Percentiles rank a stretch among this genome's conserved stretches.
phyloP scores from a whole-genome alignment of 2,329 filamentous ascomycete species.

The Aphanoascus verrucosus region DNA sequence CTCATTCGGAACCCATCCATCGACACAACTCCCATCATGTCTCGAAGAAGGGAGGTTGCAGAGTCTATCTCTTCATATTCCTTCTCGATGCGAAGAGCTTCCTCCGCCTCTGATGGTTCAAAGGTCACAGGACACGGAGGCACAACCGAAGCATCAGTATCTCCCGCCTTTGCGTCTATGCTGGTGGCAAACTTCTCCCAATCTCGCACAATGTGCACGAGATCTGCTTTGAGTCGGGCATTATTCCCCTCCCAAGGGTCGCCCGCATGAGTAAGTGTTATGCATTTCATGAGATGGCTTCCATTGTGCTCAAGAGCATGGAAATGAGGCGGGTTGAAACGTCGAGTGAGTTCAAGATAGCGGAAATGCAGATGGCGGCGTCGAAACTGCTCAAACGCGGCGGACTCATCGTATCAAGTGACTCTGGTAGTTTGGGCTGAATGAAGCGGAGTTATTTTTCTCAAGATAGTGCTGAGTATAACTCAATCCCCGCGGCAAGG shows the following conservation, averaged over 20 bases:
- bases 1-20: slow-evolving; percentile 12
- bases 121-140: slow-evolving; percentile 1
- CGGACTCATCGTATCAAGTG: slow-evolving; percentile 13
- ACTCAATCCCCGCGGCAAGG: slow-evolving; percentile 28
- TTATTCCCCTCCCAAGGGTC: slow-evolving; percentile 17
- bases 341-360: slow-evolving; percentile 18
- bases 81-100: background rate
- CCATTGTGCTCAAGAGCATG: slow-evolving; percentile 14
- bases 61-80: background rate
- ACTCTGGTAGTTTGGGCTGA: slow-evolving; percentile 13
- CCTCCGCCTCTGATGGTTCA: slow-evolving; percentile 1
- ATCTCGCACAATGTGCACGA: background rate
- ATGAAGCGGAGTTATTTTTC: slow-evolving; percentile 17
- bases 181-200: background rate
- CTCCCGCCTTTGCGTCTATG: background rate
- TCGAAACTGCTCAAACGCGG: slow-evolving; percentile 12
- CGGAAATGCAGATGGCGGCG: slow-evolving; percentile 19
- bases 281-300: slow-evolving; percentile 17
- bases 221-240: background rate
- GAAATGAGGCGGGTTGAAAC: slow-evolving; percentile 18
- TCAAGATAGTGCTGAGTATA: slow-evolving; percentile 32
- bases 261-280: slow-evolving; percentile 11
- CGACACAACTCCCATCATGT: slow-evolving; percentile 1
- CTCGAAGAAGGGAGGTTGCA: slow-evolving; percentile 1
- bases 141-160: background rate